phyloP scores from a whole-genome alignment of 2,329 filamentous ascomycete genomes.

The Penicillium sp. region DNA sequence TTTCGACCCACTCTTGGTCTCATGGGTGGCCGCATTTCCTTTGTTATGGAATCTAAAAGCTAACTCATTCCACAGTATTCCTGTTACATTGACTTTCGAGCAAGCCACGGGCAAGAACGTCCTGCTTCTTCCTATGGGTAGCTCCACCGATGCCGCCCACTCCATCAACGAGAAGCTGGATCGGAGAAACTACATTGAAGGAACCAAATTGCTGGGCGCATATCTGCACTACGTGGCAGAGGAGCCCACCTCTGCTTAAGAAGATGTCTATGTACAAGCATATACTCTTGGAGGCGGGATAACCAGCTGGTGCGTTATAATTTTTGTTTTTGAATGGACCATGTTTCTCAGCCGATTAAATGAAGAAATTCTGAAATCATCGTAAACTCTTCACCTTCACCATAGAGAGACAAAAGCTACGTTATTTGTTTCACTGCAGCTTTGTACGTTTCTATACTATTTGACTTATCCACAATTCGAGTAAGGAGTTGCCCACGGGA shows the following conservation, averaged over 20 bases:
- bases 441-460: neutral
- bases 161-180: slow-evolving; percentile 99
- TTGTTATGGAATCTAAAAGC: slow-evolving; percentile 3
- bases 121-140: slow-evolving; percentile 91
- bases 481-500: too few species aligned
- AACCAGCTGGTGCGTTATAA: neutral
- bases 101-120: slow-evolving; percentile 98
- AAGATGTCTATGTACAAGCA: neutral
- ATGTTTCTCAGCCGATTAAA: neutral
- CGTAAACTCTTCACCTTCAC: neutral
- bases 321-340: neutral
- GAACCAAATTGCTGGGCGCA: slow-evolving; percentile 89
- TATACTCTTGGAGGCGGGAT: neutral
- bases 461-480: neutral
- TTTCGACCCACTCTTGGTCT: slow-evolving; percentile 13
- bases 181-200: slow-evolving; percentile 96
- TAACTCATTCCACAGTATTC: slow-evolving; percentile 66
- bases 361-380: neutral
- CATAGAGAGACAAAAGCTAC: too few species aligned
- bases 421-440: too few species aligned
- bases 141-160: slow-evolving; percentile 92
- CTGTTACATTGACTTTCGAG: slow-evolving; percentile 95
- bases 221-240: slow-evolving; percentile 96
- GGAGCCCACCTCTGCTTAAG: slow-evolving; percentile 60
- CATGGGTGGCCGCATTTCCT: neutral